Evolutionary conservation across 495 filamentous ascomycete genomes (phyloP).

Genomic region (Trichoderma gamsii): DNA sequence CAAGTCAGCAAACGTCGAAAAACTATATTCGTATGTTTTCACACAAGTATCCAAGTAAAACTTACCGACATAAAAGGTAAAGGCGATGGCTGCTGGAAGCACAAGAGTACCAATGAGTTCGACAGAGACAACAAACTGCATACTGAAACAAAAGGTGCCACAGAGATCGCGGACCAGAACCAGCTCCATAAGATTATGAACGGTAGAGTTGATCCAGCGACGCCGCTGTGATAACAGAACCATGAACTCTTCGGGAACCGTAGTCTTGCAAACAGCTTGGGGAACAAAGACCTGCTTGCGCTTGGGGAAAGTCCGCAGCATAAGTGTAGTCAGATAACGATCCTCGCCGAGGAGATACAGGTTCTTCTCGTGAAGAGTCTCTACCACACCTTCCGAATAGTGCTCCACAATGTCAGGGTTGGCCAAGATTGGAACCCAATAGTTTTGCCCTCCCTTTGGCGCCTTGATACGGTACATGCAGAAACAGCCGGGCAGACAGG

Average conservation of each 20-base stretch:
- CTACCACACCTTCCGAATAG: constrained; percentile 99
- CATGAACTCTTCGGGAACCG: constrained; percentile 86
- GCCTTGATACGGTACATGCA: constrained; percentile 99
- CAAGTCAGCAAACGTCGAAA: constrained; percentile 21
- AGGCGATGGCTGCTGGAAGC: constrained; percentile 88
- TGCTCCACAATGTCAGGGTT: constrained; percentile 99
- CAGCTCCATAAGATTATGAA: constrained; percentile 97
- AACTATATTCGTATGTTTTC: background rate
- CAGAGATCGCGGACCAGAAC: constrained; percentile 93
- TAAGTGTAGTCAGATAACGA: constrained; percentile 92
- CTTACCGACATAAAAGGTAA: constrained; percentile 93
- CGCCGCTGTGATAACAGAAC: constrained; percentile 90
- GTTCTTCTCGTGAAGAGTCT: constrained; percentile 98
- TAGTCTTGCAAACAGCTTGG: constrained; percentile 97
- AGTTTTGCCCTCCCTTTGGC: constrained; percentile 96
- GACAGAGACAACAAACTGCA: constrained; percentile 98
- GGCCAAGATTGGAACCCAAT: constrained; percentile 98
- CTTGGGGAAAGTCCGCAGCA: constrained; percentile 98
- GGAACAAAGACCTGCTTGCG: constrained; percentile 98
- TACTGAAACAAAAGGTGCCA: constrained; percentile 99
- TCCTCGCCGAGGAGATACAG: constrained; percentile 91
- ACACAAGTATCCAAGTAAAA: constrained; percentile 19
- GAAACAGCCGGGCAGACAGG: constrained; percentile 98
- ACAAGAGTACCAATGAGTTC: constrained; percentile 93
- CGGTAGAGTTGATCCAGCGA: constrained; percentile 98